Evolutionary conservation across 306 rosid genomes (phyloP).

Genomic region (Alnus glutinosa): DNA sequence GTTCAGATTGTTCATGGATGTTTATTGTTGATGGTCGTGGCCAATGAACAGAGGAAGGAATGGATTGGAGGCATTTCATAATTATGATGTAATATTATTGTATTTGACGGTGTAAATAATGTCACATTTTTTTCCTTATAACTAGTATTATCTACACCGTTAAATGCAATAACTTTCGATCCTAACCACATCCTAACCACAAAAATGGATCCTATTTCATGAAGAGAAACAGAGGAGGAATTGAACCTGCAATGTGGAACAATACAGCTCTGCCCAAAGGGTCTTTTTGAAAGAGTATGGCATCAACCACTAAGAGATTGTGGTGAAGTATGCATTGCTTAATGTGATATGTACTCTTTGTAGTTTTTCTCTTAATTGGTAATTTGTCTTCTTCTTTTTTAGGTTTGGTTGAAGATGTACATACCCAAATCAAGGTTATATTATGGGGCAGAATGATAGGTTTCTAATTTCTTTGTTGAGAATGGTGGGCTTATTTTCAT

Average conservation of each 20-base stretch:
- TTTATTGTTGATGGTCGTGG: background rate
- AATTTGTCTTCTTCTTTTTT: background rate
- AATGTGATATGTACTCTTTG: conserved; percentile 11
- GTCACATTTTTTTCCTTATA: too few relatives aligned
- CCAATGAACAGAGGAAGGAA: conserved; percentile 7
- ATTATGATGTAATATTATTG: too few relatives aligned
- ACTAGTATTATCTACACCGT: too few relatives aligned
- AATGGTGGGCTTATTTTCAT: background rate
- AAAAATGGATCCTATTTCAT: too few relatives aligned
- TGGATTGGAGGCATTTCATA: too few relatives aligned
- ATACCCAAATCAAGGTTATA: conserved; percentile 15
- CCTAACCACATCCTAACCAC: too few relatives aligned
- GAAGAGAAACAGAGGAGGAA: background rate
- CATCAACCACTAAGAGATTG: conserved; percentile 12
- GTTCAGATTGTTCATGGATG: conserved; percentile 22
- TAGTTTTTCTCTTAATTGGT: background rate
- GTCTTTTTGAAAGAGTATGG: conserved; percentile 18
- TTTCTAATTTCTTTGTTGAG: background rate
- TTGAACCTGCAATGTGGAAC: conserved; percentile 38
- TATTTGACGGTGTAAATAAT: too few relatives aligned
- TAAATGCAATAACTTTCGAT: too few relatives aligned
- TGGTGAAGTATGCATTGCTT: conserved; percentile 15
- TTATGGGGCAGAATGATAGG: background rate
- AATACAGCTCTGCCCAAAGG: conserved; percentile 4
- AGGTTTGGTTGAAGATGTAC: conserved; percentile 18